These are phyloP conservation scores for Candida gorgasii DNA, from an alignment of 805 yeast species.

Conservation along the genomic window DNA sequence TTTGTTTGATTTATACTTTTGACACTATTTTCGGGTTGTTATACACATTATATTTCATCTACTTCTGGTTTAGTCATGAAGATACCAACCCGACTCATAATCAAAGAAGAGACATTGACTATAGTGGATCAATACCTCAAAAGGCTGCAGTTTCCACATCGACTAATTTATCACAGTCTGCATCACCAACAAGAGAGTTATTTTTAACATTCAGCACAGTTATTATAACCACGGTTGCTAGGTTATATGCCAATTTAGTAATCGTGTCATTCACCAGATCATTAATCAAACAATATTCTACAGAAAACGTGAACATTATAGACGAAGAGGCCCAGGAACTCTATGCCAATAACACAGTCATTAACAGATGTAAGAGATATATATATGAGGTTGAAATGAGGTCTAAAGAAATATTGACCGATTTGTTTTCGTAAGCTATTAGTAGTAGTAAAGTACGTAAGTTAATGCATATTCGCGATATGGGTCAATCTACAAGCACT, in stretches of 20 bases:
- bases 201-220: conserved; percentile 56
- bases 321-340: conserved; percentile 31
- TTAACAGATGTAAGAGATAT: conserved; percentile 22
- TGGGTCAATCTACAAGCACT: conserved; percentile 21
- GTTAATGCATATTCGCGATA: conserved; percentile 1
- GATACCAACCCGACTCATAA: conserved; percentile 25
- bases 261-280: conserved; percentile 60
- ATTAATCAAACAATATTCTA: conserved; percentile 42
- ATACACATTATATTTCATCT: conserved; percentile 73
- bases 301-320: conserved; percentile 20
- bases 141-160: conserved; percentile 13
- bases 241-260: conserved; percentile 62
- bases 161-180: conserved; percentile 52
- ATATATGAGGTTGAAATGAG: conserved; percentile 31
- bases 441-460: neutral
- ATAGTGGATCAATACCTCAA: conserved; percentile 6
- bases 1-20: conserved; percentile 58
- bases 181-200: conserved; percentile 56
- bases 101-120: conserved; percentile 7
- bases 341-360: conserved; percentile 20
- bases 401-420: conserved; percentile 29
- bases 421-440: conserved; percentile 18
- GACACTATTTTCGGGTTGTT: conserved; percentile 70
- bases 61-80: conserved; percentile 67
- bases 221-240: conserved; percentile 43